Evolutionary conservation across 768 basidiomycete species (phyloP).

Genomic region (Lentinula boryana): DNA sequence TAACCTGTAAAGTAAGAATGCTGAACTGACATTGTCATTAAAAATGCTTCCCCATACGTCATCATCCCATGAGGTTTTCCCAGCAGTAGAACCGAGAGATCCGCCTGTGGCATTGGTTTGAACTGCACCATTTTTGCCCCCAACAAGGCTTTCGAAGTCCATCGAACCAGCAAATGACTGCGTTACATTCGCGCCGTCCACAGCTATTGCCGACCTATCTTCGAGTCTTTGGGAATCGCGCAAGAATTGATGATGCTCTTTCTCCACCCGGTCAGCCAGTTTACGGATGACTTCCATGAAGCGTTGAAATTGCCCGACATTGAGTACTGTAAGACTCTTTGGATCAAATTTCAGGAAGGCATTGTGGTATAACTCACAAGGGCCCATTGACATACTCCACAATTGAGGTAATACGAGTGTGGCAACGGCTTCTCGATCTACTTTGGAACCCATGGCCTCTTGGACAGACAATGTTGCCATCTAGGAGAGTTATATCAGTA

Average conservation of each 20-base stretch:
- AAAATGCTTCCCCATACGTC: constrained; percentile 84
- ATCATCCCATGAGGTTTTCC: constrained; percentile 61
- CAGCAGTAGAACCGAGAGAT: constrained; percentile 10
- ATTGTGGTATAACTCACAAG: constrained; percentile 44
- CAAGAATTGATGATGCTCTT: constrained; percentile 88
- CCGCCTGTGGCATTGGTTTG: constrained; percentile 25
- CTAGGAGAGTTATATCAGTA: constrained; percentile 27
- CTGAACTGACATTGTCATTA: constrained; percentile 23
- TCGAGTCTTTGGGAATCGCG: constrained; percentile 90
- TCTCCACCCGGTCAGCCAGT: constrained; percentile 81
- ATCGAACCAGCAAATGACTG: constrained; percentile 42
- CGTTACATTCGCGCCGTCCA: constrained; percentile 31
- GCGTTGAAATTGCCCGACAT: constrained; percentile 79
- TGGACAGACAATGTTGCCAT: constrained; percentile 88
- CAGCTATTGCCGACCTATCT: constrained; percentile 54
- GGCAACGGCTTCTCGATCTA: constrained; percentile 89
- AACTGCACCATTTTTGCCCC: constrained; percentile 40
- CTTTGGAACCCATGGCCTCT: constrained; percentile 93
- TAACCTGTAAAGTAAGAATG: not conserved
- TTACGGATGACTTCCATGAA: constrained; percentile 86
- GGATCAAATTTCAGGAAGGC: not conserved
- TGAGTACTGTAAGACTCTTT: constrained; percentile 46
- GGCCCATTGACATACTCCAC: constrained; percentile 98
- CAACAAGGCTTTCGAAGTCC: constrained; percentile 86
- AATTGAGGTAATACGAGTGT: constrained; percentile 85